These are phyloP conservation scores for Anthostomella pinea DNA, from an alignment of 2,329 filamentous ascomycete genomes.

Conservation along the genomic window DNA sequence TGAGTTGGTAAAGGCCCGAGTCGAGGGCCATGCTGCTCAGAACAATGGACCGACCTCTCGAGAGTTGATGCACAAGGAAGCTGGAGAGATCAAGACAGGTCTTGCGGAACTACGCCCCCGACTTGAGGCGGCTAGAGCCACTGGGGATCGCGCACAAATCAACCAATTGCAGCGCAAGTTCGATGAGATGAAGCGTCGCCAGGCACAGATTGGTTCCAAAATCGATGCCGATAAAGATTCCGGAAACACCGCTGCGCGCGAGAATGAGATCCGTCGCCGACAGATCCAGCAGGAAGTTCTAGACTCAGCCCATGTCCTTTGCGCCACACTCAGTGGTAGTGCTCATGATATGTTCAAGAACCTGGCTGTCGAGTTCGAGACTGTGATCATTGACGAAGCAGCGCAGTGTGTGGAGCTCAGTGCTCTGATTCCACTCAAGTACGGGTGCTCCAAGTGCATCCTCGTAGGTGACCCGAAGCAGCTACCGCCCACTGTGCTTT, in stretches of 20 bases:
- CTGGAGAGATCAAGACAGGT: conserved; percentile 70
- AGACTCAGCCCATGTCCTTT: conserved; percentile 87
- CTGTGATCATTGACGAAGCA: conserved; percentile 96
- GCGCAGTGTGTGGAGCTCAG: conserved; percentile 98
- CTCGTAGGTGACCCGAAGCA: conserved; percentile 98
- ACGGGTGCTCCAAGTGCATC: conserved; percentile 94
- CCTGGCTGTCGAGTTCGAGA: conserved; percentile 94
- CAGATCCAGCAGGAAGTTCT: conserved; percentile 88
- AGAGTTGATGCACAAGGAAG: conserved; percentile 62
- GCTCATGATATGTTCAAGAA: conserved; percentile 97
- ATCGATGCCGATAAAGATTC: conserved; percentile 88
- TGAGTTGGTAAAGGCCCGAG: conserved; percentile 75
- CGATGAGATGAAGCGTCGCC: conserved; percentile 72
- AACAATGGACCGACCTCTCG: conserved; percentile 54
- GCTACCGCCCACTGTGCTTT: conserved; percentile 91
- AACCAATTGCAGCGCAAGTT: conserved; percentile 71
- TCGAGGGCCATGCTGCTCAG: conserved; percentile 60
- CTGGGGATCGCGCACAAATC: conserved; percentile 45
- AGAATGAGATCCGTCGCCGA: conserved; percentile 80
- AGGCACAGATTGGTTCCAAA: conserved; percentile 71
- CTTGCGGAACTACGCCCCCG: conserved; percentile 68
- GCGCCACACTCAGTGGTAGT: conserved; percentile 89
- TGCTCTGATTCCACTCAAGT: conserved; percentile 94
- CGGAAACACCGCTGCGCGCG: conserved; percentile 75
- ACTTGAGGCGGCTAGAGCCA: conserved; percentile 64